Percentiles rank a stretch among this genome's conserved stretches.
Evolutionary conservation across 768 basidiomycete species (phyloP).

Genomic region (Naganishia friedmannii): DNA sequence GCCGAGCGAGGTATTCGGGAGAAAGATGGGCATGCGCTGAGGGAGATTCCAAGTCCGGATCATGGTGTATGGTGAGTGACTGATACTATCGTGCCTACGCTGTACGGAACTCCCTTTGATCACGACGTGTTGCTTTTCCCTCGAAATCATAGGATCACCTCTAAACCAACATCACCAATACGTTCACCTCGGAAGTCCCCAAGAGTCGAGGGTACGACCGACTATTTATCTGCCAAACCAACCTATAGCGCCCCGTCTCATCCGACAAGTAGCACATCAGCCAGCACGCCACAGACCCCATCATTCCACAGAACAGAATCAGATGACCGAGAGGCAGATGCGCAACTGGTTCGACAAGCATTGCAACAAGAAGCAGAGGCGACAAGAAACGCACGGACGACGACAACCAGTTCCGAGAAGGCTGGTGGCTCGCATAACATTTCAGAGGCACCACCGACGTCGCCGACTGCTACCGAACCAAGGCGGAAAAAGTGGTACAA

Average conservation of each 20-base stretch:
- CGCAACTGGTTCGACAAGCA: not conserved
- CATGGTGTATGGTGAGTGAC: slow-evolving; percentile 11
- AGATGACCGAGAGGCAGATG: not conserved
- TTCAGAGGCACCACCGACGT: not conserved
- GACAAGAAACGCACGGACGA: not conserved
- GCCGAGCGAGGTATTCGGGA: not conserved
- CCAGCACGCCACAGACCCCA: not conserved
- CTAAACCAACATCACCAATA: not conserved
- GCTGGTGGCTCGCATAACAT: not conserved
- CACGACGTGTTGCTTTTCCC: not conserved
- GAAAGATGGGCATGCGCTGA: not conserved
- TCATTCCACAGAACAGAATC: not conserved
- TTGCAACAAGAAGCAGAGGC: slow-evolving; percentile 7
- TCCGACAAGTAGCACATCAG: not conserved
- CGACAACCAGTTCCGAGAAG: not conserved
- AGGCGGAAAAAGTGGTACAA: slow-evolving; percentile 17
- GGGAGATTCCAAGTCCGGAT: not conserved
- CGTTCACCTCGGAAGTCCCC: too few relatives aligned
- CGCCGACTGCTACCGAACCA: not conserved
- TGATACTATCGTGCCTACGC: not conserved
- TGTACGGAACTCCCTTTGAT: not conserved
- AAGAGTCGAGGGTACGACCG: not conserved
- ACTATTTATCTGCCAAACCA: not conserved
- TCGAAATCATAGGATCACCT: slow-evolving; percentile 10
- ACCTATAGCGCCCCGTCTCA: not conserved